A percentile compares a stretch with the other conserved stretches of the same genome.
Evolutionary conservation across 495 filamentous ascomycete species (phyloP).

Genomic region (Collariella sp.): DNA sequence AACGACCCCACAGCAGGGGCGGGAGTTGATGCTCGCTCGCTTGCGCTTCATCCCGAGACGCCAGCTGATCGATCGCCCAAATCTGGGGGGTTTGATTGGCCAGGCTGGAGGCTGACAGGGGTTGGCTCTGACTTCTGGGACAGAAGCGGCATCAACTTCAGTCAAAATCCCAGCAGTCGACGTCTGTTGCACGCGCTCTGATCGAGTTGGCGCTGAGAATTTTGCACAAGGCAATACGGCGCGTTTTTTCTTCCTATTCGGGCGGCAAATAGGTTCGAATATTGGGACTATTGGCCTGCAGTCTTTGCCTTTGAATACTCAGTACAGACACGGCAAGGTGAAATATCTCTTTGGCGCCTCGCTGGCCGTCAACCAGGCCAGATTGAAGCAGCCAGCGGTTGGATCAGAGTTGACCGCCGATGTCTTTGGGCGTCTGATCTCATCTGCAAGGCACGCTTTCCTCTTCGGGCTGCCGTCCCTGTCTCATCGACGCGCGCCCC

Average conservation of each 20-base stretch:
- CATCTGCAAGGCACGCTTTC: constrained; percentile 11
- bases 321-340: no score
- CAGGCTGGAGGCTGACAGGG: constrained; percentile 16
- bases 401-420: background rate
- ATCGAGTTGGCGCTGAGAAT: constrained; percentile 11
- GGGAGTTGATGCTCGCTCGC: constrained; percentile 21
- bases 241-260: background rate
- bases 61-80: constrained; percentile 24
- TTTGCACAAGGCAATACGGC: background rate
- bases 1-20: constrained; percentile 12
- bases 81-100: constrained; percentile 18
- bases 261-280: background rate
- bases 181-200: constrained; percentile 5
- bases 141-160: constrained; percentile 29
- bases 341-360: constrained; percentile 3
- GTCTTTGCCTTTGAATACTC: background rate
- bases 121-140: constrained; percentile 18
- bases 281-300: background rate
- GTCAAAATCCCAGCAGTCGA: constrained; percentile 10
- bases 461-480: background rate
- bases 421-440: background rate
- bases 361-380: background rate
- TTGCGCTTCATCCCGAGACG: constrained; percentile 34
- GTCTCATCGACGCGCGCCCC: background rate
- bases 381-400: background rate